phyloP scores from a whole-genome alignment of 2,329 filamentous ascomycete species.

The Lecanicillium sp. region DNA sequence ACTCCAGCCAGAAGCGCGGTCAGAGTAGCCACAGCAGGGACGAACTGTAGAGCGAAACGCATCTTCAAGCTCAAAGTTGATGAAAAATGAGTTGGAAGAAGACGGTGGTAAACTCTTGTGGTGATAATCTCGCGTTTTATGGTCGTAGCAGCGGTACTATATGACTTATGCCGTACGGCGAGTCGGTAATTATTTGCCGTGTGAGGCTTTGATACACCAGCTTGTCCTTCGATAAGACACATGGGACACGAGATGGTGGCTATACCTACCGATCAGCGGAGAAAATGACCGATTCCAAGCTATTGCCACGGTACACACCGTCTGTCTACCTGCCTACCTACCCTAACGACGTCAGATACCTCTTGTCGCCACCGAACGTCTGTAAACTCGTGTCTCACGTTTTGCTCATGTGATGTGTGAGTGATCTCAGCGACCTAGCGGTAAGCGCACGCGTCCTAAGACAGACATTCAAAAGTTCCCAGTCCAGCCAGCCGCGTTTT shows the following conservation, averaged over 20 bases:
- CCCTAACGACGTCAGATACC: too few relatives aligned
- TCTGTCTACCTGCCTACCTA: too few relatives aligned
- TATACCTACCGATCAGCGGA: not conserved
- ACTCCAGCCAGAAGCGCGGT: not conserved
- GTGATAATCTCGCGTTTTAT: not conserved
- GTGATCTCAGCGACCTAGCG: too few relatives aligned
- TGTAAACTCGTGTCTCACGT: too few relatives aligned
- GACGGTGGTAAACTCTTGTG: not conserved
- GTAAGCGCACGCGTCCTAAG: too few relatives aligned
- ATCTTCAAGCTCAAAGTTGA: conserved; percentile 1
- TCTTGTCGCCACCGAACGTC: too few relatives aligned
- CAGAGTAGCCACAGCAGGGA: conserved; percentile 1
- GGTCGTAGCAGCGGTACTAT: conserved; percentile 1
- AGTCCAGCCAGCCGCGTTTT: too few relatives aligned
- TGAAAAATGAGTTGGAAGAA: not conserved
- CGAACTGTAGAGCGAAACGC: not conserved
- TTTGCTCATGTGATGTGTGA: too few relatives aligned
- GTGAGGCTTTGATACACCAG: not conserved
- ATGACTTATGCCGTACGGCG: not conserved
- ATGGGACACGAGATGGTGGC: not conserved
- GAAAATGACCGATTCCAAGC: too few relatives aligned
- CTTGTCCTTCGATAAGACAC: not conserved
- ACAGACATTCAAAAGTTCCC: too few relatives aligned
- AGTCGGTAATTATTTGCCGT: too few relatives aligned
- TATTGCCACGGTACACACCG: too few relatives aligned